phyloP scores from a whole-genome alignment of 805 yeast species.

The Myxozyma melibiosi region DNA sequence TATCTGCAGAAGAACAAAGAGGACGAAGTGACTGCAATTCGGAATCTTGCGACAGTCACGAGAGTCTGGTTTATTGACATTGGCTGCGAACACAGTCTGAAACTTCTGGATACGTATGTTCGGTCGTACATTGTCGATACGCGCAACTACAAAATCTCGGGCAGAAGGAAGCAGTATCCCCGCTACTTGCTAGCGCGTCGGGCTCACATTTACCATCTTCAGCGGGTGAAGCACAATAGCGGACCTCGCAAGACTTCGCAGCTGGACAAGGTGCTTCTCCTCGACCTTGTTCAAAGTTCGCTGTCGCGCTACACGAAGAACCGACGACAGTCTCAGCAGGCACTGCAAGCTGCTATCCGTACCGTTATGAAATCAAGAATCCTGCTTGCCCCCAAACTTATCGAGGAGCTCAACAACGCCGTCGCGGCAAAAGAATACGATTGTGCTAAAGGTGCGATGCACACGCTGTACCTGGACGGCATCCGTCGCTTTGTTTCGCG shows the following conservation, averaged over 20 bases:
- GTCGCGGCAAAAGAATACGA: slow-evolving; percentile 54
- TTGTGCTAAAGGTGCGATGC: slow-evolving; percentile 59
- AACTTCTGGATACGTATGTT: slow-evolving; percentile 55
- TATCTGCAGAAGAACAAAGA: slow-evolving; percentile 54
- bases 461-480: slow-evolving; percentile 18
- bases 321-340: slow-evolving; percentile 67
- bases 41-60: slow-evolving; percentile 61
- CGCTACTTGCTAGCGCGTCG: slow-evolving; percentile 77
- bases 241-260: slow-evolving; percentile 71
- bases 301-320: slow-evolving; percentile 71
- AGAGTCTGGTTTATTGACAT: slow-evolving; percentile 81
- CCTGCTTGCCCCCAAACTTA: slow-evolving; percentile 53
- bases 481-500: slow-evolving; percentile 23
- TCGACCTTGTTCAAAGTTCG: slow-evolving; percentile 64
- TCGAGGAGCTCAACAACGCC: slow-evolving; percentile 54
- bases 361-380: slow-evolving; percentile 68
- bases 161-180: slow-evolving; percentile 69
- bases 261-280: slow-evolving; percentile 62
- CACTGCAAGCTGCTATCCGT: slow-evolving; percentile 68
- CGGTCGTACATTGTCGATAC: slow-evolving; percentile 60
- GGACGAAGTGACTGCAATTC: slow-evolving; percentile 66
- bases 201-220: slow-evolving; percentile 70
- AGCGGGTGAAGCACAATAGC: slow-evolving; percentile 69
- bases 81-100: slow-evolving; percentile 69
- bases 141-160: slow-evolving; percentile 63